These are phyloP conservation scores for Acacia confusa DNA, from an alignment of 306 rosid species.

Conservation along the genomic window DNA sequence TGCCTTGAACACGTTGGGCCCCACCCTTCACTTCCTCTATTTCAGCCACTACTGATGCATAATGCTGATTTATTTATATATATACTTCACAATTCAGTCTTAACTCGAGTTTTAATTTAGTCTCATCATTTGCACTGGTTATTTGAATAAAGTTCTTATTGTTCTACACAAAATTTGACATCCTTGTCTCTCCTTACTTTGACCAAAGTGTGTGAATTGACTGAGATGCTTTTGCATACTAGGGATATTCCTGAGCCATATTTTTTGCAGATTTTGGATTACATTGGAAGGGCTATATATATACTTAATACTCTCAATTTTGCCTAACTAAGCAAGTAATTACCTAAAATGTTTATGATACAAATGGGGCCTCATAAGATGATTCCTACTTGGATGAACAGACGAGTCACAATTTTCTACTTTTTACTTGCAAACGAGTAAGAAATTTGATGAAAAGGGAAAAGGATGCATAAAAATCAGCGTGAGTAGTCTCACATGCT, in stretches of 20 bases:
- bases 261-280: not conserved
- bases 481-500: not conserved
- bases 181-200: not conserved
- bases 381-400: not conserved
- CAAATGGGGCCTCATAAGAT: not conserved
- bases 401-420: not conserved
- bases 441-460: not conserved
- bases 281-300: not conserved
- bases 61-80: not conserved
- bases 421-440: not conserved
- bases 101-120: not conserved
- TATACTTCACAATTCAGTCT: not conserved
- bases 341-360: not conserved
- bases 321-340: not conserved
- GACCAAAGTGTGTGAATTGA: not conserved
- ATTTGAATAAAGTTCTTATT: not conserved
- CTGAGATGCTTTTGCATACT: not conserved
- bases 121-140: not conserved
- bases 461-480: not conserved
- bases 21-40: not conserved
- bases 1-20: not conserved
- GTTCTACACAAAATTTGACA: not conserved
- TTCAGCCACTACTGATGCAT: not conserved
- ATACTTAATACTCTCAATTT: not conserved
- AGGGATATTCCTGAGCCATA: not conserved